These are phyloP conservation scores for Myochromella boudieri DNA, from an alignment of 768 basidiomycete genomes.

Conservation along the genomic window DNA sequence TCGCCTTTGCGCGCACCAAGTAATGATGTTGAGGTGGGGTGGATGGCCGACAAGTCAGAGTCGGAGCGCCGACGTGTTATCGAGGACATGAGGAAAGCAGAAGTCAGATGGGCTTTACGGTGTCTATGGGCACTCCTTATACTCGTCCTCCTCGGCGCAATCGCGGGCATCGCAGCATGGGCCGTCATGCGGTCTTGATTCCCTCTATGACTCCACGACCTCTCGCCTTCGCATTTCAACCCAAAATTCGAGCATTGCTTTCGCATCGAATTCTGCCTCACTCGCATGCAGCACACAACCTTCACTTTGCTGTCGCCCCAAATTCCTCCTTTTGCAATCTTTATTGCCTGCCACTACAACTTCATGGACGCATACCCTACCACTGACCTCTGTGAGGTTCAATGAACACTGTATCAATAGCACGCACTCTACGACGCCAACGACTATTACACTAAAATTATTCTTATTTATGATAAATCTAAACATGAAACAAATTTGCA, in stretches of 20 bases:
- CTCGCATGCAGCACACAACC: background rate
- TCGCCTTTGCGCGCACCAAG: slow-evolving; percentile 49
- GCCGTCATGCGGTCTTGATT: slow-evolving; percentile 22
- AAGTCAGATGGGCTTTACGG: slow-evolving; percentile 56
- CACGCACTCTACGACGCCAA: slow-evolving; percentile 3
- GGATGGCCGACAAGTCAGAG: slow-evolving; percentile 57
- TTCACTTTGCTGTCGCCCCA: background rate
- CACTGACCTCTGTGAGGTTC: slow-evolving; percentile 9
- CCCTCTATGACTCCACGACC: background rate
- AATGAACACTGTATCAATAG: slow-evolving; percentile 14
- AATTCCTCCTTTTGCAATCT: background rate
- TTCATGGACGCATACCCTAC: background rate
- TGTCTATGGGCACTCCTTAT: slow-evolving; percentile 54
- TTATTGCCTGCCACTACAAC: background rate
- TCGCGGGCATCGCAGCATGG: slow-evolving; percentile 34
- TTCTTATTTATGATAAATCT: slow-evolving; percentile 4
- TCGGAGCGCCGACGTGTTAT: slow-evolving; percentile 49
- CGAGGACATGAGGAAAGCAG: slow-evolving; percentile 43
- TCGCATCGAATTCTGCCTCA: background rate
- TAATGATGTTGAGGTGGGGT: slow-evolving; percentile 28
- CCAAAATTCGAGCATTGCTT: background rate
- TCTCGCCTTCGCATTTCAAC: background rate
- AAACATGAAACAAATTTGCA: background rate
- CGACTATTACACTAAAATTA: background rate
- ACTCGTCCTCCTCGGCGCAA: slow-evolving; percentile 36